Base-by-base conservation (phyloP, 306 rosid genomes). In the Pterocarpus santalinus region DNA sequence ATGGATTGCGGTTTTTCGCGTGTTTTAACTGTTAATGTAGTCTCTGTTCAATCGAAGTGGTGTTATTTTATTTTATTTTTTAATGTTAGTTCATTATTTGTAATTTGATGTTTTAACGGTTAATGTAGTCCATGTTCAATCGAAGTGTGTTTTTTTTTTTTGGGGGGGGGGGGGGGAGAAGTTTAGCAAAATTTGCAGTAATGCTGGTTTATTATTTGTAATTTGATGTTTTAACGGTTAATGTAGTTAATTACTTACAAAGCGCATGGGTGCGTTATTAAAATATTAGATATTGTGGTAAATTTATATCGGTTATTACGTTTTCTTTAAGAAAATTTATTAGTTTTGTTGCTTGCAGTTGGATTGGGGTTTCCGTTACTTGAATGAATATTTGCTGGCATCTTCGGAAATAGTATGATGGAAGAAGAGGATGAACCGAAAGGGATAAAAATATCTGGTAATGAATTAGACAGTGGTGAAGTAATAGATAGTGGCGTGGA, bases 381-480 rank as follows among this genome's bases (percentile, higher is more conserved):
- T 77, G 85, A 75, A 81, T 81, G 85, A 77, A 53, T 83, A 53
- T 64, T 79, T 82, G 65, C 74, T 81, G 69, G 73, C 17, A 69
- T 67, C 67, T 65, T 47, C 66, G 64, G 72, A 69, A 35, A 65
- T 67, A 38, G 46, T 57, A 88, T 30, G 56, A 92, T 92, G 96
- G 97, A 91, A 71, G 97, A 91, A 87, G 96, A 92, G 73, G 98
- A 90, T 61, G 87, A 93, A 70, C 75, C 81, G 17, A 88, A 84
- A 81, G 90, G 83, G 78, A 44, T 49, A 13, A 86, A 71, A 82
- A 65, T 62, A 67, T 86, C 89, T 47, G 78, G 65, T 78, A 80
- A 83, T 67, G 84, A 76, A 80, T 84, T 81, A 44, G 83, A 82
- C 14, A 72, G 30, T 68, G 76, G 52, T 39, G 75, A 33, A 80